Evolutionary conservation across 208 protist genomes (phyloP), one percentile per base, ranked within the genome.

Genomic region (Leishmania major): DNA sequence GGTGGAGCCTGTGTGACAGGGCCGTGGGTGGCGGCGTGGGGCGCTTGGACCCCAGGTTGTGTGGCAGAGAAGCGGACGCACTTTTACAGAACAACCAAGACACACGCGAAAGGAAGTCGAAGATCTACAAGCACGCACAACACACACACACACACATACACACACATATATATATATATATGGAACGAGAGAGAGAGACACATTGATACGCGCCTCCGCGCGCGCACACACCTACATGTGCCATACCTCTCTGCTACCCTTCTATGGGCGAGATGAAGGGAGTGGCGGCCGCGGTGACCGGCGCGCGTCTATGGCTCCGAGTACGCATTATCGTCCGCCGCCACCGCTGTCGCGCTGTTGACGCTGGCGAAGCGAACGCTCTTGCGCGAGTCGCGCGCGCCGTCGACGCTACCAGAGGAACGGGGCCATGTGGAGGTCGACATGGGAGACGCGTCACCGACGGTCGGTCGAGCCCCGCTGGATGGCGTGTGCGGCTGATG

Each of bases 401-500:
- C 59, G 62, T 69, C 62, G 3, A 40, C 40, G 7, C 40, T 10
- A 31, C 62, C 31, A 69, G 62, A 69, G 62, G 62, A 69, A 13
- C 31, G 62, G 11, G 31, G 62, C 62, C 62, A 40, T 69, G 11
- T 19, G 31, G 82, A 57, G 6, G 43, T 8, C 1, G 80, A 79
- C 51, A 35, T 43, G 1, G 75, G 72, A 7, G 80, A 69, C 22
- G 77, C 75, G 35, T 57, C 59, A 6, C 51, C 57, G 0, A 40
- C 60, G 1, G 71, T 86, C 5, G 77, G 78, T 1, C 71, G 45
- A 3, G 78, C 83, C 5, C 64, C 83, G 66, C 83, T 82, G 47
- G 83, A 82, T 17, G 83, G 78, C 13, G 78, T 80, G 45, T 69
- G 59, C 22, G 64, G 37, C 35, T 79, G 78, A 79, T 80, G 43